phyloP scores from a whole-genome alignment of 2,329 filamentous ascomycete genomes.

The Amauroascus niger region DNA sequence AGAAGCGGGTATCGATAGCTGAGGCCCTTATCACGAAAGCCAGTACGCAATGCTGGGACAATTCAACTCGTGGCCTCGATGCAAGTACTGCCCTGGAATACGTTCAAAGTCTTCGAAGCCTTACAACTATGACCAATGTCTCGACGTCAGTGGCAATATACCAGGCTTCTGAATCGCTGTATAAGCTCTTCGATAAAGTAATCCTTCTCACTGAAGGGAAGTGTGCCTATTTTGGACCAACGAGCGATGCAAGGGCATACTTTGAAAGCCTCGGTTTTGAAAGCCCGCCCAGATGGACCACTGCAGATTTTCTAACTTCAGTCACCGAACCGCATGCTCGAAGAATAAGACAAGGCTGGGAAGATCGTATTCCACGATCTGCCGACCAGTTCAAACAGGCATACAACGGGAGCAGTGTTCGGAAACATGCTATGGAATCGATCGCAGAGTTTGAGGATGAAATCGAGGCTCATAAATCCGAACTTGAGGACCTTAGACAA shows the following conservation, averaged over 20 bases:
- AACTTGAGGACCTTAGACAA: conserved; percentile 33
- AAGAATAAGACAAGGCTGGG: conserved; percentile 47
- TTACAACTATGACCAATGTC: conserved; percentile 54
- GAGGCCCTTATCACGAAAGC: conserved; percentile 62
- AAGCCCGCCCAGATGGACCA: conserved; percentile 61
- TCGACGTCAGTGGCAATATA: conserved; percentile 61
- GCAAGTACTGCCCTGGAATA: conserved; percentile 65
- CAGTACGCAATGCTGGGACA: conserved; percentile 65
- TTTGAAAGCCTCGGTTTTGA: conserved; percentile 62
- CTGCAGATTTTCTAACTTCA: conserved; percentile 67
- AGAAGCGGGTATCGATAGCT: conserved; percentile 72
- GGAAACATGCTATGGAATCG: conserved; percentile 38
- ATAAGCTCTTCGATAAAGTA: conserved; percentile 57
- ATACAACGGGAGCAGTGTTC: conserved; percentile 42
- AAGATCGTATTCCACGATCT: conserved; percentile 48
- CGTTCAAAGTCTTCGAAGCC: conserved; percentile 54
- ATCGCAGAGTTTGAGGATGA: conserved; percentile 47
- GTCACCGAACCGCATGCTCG: conserved; percentile 55
- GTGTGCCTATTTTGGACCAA: conserved; percentile 61
- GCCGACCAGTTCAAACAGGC: conserved; percentile 47
- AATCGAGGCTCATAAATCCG: conserved; percentile 34
- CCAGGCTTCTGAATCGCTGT: conserved; percentile 50
- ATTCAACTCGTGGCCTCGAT: conserved; percentile 63
- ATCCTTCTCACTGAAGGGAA: conserved; percentile 58
- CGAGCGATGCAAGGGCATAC: conserved; percentile 55